These are phyloP conservation scores for Syncephalastrum sp. DNA, from an alignment of 371 early-diverging fungal species.

Conservation along the genomic window DNA sequence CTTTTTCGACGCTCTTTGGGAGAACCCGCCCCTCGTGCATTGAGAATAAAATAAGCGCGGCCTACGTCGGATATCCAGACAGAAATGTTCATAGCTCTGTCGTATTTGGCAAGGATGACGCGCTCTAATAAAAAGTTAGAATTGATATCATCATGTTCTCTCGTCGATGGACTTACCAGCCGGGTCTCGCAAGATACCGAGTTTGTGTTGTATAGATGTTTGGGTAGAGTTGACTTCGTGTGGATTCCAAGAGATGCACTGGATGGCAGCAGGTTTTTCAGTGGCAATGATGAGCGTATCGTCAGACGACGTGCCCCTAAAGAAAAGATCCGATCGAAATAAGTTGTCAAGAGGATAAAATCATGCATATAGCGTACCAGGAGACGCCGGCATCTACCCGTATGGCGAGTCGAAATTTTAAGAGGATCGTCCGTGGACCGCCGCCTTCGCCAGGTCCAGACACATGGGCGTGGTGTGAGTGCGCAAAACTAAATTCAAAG, in stretches of 20 bases:
- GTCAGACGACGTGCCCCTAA: conserved; percentile 42
- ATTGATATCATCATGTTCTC: neutral
- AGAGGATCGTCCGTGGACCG: conserved; percentile 38
- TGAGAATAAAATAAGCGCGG: conserved; percentile 38
- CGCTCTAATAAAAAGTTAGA: conserved; percentile 21
- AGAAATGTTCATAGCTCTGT: conserved; percentile 39
- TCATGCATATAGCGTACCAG: conserved; percentile 27
- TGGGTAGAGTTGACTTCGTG: conserved; percentile 44
- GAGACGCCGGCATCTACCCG: conserved; percentile 49
- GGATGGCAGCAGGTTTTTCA: conserved; percentile 41
- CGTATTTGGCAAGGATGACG: conserved; percentile 22
- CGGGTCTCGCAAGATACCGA: conserved; percentile 23
- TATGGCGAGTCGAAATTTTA: conserved; percentile 47
- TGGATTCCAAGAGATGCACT: conserved; percentile 52
- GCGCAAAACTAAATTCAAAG: conserved; percentile 45
- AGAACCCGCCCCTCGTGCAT: conserved; percentile 4
- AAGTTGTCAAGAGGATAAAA: neutral
- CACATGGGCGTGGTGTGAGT: conserved; percentile 37
- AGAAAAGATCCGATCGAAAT: neutral
- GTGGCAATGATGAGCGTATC: conserved; percentile 48
- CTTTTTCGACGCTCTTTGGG: conserved; percentile 16
- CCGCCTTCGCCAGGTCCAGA: conserved; percentile 52
- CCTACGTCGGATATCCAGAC: conserved; percentile 46
- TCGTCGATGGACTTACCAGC: conserved; percentile 16
- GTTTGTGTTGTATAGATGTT: conserved; percentile 27